A percentile compares a stretch with the other conserved stretches of the same genome.
phyloP scores from a whole-genome alignment of 1,284 basidiomycete species.

The Albatrellus sp. region DNA sequence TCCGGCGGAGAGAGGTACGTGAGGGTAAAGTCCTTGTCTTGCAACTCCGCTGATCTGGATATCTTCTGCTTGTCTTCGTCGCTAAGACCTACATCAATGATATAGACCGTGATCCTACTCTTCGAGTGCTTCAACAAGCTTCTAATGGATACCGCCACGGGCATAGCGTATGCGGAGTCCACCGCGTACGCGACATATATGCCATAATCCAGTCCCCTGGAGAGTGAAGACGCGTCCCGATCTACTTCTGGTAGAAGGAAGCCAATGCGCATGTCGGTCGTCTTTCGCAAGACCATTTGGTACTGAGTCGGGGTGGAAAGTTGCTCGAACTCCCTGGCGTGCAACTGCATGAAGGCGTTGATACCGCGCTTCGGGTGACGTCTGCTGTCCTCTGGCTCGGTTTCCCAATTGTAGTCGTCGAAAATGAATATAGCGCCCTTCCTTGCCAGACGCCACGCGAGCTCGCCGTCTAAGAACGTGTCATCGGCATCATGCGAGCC shows the following conservation, averaged over 20 bases:
- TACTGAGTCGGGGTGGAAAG: constrained; percentile 29
- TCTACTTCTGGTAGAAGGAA: constrained; percentile 23
- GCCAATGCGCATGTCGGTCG: constrained; percentile 38
- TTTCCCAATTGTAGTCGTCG: constrained; percentile 45
- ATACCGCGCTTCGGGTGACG: constrained; percentile 45
- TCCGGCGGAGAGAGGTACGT: constrained; percentile 27
- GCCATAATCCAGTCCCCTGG: constrained; percentile 26
- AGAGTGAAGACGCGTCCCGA: background rate
- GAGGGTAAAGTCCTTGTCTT: constrained; percentile 22
- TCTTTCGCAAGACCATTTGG: constrained; percentile 40
- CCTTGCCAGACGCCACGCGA: constrained; percentile 41
- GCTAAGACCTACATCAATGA: constrained; percentile 34
- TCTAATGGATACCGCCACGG: constrained; percentile 34
- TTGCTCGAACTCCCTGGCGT: constrained; percentile 32
- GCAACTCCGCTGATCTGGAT: constrained; percentile 17
- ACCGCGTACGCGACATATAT: constrained; percentile 34
- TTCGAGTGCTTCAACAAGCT: constrained; percentile 25
- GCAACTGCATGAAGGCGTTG: constrained; percentile 39
- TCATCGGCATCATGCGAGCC: constrained; percentile 49
- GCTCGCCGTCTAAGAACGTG: constrained; percentile 45
- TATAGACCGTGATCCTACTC: constrained; percentile 33
- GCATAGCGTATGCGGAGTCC: constrained; percentile 33
- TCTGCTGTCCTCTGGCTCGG: constrained; percentile 32
- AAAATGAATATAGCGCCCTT: constrained; percentile 40
- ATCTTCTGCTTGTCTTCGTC: constrained; percentile 24